Evolutionary conservation across 331 rosid genomes (phyloP).

Genomic region (Pyrus hybrid): DNA sequence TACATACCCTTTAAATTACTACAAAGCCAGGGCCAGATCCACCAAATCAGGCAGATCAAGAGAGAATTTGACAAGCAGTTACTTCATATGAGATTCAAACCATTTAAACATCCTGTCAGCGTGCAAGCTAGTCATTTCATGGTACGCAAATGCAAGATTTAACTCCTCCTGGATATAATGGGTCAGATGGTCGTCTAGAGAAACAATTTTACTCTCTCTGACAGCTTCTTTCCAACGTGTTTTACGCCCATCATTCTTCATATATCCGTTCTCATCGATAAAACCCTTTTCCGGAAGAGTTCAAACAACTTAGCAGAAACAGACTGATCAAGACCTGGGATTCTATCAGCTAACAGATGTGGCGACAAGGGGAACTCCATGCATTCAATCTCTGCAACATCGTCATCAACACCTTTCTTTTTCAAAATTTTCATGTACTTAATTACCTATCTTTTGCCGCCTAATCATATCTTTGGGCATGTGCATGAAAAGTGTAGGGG

Average conservation of each 20-base stretch:
- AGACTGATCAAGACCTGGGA: conserved; percentile 54
- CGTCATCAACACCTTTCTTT: conserved; percentile 56
- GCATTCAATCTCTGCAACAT: conserved; percentile 72
- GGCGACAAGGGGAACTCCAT: conserved; percentile 60
- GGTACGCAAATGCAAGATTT: conserved; percentile 81
- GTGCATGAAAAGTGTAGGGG: conserved; percentile 81
- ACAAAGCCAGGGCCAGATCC: conserved; percentile 4
- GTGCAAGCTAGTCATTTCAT: conserved; percentile 84
- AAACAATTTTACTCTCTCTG: conserved; percentile 28
- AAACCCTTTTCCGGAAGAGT: conserved; percentile 54
- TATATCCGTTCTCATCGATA: conserved; percentile 62
- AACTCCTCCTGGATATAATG: conserved; percentile 81
- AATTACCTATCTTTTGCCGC: conserved; percentile 55
- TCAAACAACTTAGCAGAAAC: conserved; percentile 53
- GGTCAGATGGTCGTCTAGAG: conserved; percentile 29
- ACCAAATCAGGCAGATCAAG: neutral
- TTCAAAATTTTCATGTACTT: conserved; percentile 34
- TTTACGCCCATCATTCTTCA: conserved; percentile 72
- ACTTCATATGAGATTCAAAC: conserved; percentile 66
- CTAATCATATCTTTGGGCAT: conserved; percentile 80
- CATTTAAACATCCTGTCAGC: conserved; percentile 61
- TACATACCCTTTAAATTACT: neutral
- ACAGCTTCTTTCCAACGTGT: conserved; percentile 55
- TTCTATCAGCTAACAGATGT: conserved; percentile 50
- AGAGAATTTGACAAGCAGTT: conserved; percentile 3